phyloP scores from a whole-genome alignment of 2,329 filamentous ascomycete genomes.

The Cordyceps cateniannulata region DNA sequence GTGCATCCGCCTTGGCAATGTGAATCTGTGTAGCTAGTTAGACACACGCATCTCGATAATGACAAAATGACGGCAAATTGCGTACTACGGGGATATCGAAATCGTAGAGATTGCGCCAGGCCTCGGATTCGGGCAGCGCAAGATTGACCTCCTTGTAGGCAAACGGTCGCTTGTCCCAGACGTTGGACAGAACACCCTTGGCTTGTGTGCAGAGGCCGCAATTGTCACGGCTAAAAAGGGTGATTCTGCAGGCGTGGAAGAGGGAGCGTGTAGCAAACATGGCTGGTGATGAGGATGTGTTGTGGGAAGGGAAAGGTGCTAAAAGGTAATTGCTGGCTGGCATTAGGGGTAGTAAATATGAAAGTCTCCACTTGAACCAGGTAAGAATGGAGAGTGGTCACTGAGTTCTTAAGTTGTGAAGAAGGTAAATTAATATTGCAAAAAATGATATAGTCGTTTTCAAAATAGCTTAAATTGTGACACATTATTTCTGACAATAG shows the following conservation, averaged over 20 bases:
- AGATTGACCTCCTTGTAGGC: constrained; percentile 64
- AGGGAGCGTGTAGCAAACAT: constrained; percentile 46
- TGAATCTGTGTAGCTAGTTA: constrained; percentile 41
- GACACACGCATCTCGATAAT: background rate
- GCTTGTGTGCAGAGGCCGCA: constrained; percentile 67
- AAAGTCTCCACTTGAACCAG: background rate
- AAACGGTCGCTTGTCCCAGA: constrained; percentile 62
- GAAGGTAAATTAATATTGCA: background rate
- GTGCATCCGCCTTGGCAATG: constrained; percentile 50
- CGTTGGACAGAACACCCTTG: constrained; percentile 59
- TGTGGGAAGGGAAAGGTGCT: background rate
- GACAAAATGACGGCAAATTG: constrained; percentile 9
- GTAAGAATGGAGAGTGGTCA: background rate
- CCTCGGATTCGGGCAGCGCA: constrained; percentile 52
- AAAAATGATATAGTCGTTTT: background rate
- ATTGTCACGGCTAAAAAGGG: constrained; percentile 65
- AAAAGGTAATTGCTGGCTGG: background rate
- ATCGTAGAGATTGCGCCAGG: constrained; percentile 69
- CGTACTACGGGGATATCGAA: constrained; percentile 76
- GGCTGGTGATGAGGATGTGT: background rate
- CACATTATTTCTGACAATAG: background rate
- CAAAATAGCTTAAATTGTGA: background rate
- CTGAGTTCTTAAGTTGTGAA: background rate
- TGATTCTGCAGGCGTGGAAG: constrained; percentile 57
- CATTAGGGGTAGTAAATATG: background rate